Percentiles rank a stretch among this genome's conserved stretches.
Evolutionary conservation across 2,329 filamentous ascomycete genomes (phyloP).

Genomic region (Paraphoma chrysanthemicola): DNA sequence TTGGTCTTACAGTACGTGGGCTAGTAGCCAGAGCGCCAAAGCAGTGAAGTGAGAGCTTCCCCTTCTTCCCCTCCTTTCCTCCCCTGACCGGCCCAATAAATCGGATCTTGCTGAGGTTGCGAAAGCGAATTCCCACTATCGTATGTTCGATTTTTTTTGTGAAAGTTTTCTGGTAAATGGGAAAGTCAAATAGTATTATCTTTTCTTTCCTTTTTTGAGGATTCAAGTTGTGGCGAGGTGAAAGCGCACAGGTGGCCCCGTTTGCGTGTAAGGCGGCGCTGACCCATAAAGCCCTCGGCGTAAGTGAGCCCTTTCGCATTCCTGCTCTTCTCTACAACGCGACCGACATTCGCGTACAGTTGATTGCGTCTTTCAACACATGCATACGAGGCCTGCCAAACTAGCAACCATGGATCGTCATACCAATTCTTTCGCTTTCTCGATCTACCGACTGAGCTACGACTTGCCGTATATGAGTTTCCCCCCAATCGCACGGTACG

Average conservation of each 20-base stretch:
- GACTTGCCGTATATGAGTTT: background rate
- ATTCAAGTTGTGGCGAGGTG: too few relatives aligned
- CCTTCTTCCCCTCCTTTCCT: too few relatives aligned
- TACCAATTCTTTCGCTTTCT: background rate
- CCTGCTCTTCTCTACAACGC: too few relatives aligned
- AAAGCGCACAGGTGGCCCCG: too few relatives aligned
- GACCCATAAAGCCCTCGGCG: too few relatives aligned
- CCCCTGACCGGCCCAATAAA: background rate
- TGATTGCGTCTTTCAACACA: too few relatives aligned
- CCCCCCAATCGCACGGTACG: background rate
- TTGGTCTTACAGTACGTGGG: background rate
- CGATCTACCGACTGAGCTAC: background rate
- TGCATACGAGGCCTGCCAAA: background rate
- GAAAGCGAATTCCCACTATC: background rate
- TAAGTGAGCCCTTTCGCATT: too few relatives aligned
- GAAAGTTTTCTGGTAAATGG: too few relatives aligned
- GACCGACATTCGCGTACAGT: too few relatives aligned
- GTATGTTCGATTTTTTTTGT: slow-evolving; percentile 2
- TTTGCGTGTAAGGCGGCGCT: too few relatives aligned
- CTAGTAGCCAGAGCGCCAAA: background rate
- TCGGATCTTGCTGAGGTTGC: background rate
- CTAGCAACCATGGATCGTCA: background rate
- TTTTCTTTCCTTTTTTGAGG: too few relatives aligned
- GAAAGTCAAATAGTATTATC: background rate
- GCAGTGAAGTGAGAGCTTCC: background rate